phyloP scores from a whole-genome alignment of 2,329 filamentous ascomycete genomes.

The Blumeriella jaapii region DNA sequence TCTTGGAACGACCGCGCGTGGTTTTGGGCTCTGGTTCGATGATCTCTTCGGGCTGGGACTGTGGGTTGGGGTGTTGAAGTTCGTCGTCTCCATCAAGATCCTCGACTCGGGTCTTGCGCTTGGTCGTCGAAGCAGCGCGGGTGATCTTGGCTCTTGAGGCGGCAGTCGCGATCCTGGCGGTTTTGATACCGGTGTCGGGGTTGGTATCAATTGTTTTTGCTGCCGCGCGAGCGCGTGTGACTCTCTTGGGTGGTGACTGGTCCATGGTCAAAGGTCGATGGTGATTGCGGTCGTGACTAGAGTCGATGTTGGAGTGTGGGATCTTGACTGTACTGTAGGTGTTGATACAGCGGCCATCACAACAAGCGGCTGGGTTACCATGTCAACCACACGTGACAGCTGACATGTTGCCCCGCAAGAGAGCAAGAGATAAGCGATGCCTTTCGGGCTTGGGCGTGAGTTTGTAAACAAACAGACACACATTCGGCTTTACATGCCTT shows the following conservation, averaged over 20 bases:
- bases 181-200: conserved; percentile 31
- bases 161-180: conserved; percentile 37
- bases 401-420: too few species aligned
- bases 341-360: too few species aligned
- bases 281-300: too few species aligned
- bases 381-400: too few species aligned
- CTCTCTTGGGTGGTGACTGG: conserved; percentile 45
- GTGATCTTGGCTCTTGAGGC: conserved; percentile 33
- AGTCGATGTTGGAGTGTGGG: too few species aligned
- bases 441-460: too few species aligned
- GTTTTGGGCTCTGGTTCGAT: conserved; percentile 28
- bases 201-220: conserved; percentile 30
- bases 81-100: conserved; percentile 38
- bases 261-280: too few species aligned
- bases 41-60: conserved; percentile 15
- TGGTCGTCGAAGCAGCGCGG: conserved; percentile 27
- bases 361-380: too few species aligned
- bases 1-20: conserved; percentile 37
- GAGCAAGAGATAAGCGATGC: too few species aligned
- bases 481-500: too few species aligned
- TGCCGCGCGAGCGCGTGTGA: conserved; percentile 41
- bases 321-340: too few species aligned
- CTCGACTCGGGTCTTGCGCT: conserved; percentile 44
- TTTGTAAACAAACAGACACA: too few species aligned
- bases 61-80: conserved; percentile 10